phyloP scores from a whole-genome alignment of 1,139 yeast species.

The Kluyveromyces sp. region DNA sequence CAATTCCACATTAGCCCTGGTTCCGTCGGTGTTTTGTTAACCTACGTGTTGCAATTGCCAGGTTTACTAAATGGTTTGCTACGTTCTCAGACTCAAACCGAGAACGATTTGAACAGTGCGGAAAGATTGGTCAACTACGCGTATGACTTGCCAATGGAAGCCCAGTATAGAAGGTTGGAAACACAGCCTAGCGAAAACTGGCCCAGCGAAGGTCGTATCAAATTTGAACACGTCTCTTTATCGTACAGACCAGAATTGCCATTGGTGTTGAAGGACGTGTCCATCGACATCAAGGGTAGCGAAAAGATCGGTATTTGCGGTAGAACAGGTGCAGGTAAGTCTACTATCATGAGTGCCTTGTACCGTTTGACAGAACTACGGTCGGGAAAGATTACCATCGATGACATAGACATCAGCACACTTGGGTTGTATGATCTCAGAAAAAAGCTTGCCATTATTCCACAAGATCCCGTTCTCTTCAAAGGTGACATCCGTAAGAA shows the following conservation, averaged over 20 bases:
- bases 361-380: slow-evolving; percentile 44
- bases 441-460: slow-evolving; percentile 51
- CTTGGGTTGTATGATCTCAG: slow-evolving; percentile 46
- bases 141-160: slow-evolving; percentile 57
- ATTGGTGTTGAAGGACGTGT: slow-evolving; percentile 52
- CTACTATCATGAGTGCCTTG: slow-evolving; percentile 50
- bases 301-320: slow-evolving; percentile 58
- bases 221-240: slow-evolving; percentile 51
- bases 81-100: slow-evolving; percentile 58
- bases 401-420: slow-evolving; percentile 41
- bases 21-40: slow-evolving; percentile 64
- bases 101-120: slow-evolving; percentile 80
- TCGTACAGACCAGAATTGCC: slow-evolving; percentile 75
- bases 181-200: slow-evolving; percentile 49
- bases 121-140: slow-evolving; percentile 74
- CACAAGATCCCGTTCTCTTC: slow-evolving; percentile 63
- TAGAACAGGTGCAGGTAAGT: slow-evolving; percentile 60
- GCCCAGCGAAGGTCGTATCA: slow-evolving; percentile 54
- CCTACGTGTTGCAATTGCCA: slow-evolving; percentile 52
- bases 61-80: slow-evolving; percentile 44
- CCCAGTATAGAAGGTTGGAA: slow-evolving; percentile 45
- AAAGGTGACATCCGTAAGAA: slow-evolving; percentile 56
- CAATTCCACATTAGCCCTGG: slow-evolving; percentile 60
- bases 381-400: slow-evolving; percentile 40
- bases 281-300: slow-evolving; percentile 38